phyloP scores from a whole-genome alignment of 805 yeast genomes.

The Jamesozyma gamospora region DNA sequence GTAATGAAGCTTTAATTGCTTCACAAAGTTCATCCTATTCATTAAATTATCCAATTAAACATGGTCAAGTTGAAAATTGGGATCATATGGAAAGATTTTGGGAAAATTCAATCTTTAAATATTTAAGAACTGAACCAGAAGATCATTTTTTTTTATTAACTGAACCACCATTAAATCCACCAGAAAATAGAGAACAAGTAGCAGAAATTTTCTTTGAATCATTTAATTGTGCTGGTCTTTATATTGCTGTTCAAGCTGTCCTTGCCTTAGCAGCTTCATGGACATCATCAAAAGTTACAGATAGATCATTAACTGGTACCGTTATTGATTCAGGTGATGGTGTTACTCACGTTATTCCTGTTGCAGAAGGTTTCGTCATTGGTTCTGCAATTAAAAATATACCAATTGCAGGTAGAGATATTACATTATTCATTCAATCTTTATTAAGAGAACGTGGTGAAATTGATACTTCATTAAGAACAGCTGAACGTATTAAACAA shows the following conservation, averaged over 20 bases:
- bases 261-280: slow-evolving; percentile 97
- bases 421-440: slow-evolving; percentile 86
- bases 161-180: slow-evolving; percentile 99
- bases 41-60: slow-evolving; percentile 84
- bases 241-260: slow-evolving; percentile 98
- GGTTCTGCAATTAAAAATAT: slow-evolving; percentile 95
- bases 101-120: slow-evolving; percentile 95
- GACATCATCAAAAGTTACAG: slow-evolving; percentile 93
- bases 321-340: slow-evolving; percentile 99
- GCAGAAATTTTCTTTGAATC: slow-evolving; percentile 99
- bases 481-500: slow-evolving; percentile 95
- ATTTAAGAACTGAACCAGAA: slow-evolving; percentile 95
- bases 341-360: slow-evolving; percentile 98
- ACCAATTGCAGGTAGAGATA: slow-evolving; percentile 98
- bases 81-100: slow-evolving; percentile 99
- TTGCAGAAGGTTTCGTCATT: slow-evolving; percentile 97
- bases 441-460: slow-evolving; percentile 95
- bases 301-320: slow-evolving; percentile 93
- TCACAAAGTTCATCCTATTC: slow-evolving; percentile 88
- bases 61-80: slow-evolving; percentile 98
- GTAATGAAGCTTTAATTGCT: slow-evolving; percentile 87
- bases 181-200: slow-evolving; percentile 96
- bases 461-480: slow-evolving; percentile 81
- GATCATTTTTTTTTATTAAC: slow-evolving; percentile 93
- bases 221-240: slow-evolving; percentile 96